These are phyloP conservation scores for Immersiporthe knoxdaviesiana DNA, from an alignment of 2,329 filamentous ascomycete genomes.

Conservation along the genomic window DNA sequence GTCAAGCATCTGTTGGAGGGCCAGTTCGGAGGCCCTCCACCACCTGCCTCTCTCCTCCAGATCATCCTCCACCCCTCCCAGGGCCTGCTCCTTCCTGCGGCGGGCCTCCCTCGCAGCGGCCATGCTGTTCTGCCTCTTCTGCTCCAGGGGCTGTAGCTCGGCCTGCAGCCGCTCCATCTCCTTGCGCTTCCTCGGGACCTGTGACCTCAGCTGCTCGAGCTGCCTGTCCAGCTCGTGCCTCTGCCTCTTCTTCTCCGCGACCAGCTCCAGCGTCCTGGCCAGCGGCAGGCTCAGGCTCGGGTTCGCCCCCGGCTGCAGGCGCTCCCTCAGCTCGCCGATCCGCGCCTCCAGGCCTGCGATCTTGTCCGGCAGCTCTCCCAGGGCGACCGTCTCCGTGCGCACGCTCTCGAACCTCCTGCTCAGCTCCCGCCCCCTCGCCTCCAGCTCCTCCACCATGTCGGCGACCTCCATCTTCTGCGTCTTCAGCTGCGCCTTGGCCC, in stretches of 20 bases:
- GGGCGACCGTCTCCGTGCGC: constrained; percentile 50
- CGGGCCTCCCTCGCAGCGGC: constrained; percentile 72
- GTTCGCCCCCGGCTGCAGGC: constrained; percentile 44
- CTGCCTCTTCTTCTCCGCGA: constrained; percentile 55
- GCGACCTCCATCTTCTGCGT: constrained; percentile 79
- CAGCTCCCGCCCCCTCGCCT: constrained; percentile 64
- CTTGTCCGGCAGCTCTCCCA: constrained; percentile 56
- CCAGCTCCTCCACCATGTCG: constrained; percentile 72
- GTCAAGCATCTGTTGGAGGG: constrained; percentile 65
- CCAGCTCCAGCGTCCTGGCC: constrained; percentile 57
- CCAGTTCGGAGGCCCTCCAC: constrained; percentile 70
- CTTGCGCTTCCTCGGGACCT: constrained; percentile 66
- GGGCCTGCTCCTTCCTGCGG: constrained; percentile 66
- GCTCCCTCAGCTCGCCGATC: constrained; percentile 49
- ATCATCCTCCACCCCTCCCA: constrained; percentile 71
- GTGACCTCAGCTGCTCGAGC: constrained; percentile 64
- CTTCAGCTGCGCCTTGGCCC: constrained; percentile 76
- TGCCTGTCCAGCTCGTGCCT: constrained; percentile 63
- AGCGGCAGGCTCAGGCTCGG: constrained; percentile 59
- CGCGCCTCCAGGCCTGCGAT: constrained; percentile 52
- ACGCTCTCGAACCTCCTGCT: constrained; percentile 56
- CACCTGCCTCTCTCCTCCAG: constrained; percentile 76
- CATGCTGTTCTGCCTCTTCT: constrained; percentile 65
- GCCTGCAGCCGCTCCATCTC: constrained; percentile 68
- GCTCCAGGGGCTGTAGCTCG: constrained; percentile 71